Evolutionary conservation across 83 land plant species (phyloP).

Genomic region (Thuja plicata): DNA sequence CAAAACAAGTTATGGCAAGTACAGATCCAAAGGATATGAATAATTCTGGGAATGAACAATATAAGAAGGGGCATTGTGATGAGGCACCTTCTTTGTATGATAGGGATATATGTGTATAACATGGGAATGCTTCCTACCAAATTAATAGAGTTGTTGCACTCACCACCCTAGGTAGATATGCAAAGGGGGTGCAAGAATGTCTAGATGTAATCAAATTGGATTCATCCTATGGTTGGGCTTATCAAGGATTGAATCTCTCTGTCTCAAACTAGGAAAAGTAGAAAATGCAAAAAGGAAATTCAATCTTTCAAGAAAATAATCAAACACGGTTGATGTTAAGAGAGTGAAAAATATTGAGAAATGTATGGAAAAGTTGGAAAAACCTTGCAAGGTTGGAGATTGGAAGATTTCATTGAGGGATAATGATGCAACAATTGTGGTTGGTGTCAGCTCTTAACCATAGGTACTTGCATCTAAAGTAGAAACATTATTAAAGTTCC

Average conservation of each 20-base stretch:
- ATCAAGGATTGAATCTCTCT: no score
- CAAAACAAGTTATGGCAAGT: slow-evolving; percentile 19
- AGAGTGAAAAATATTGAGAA: slow-evolving; percentile 62
- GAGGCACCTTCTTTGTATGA: no score
- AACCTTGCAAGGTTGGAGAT: slow-evolving; percentile 60
- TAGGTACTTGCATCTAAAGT: slow-evolving; percentile 72
- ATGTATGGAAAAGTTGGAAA: slow-evolving; percentile 47
- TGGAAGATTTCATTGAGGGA: slow-evolving; percentile 77
- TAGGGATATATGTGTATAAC: no score
- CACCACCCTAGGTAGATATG: no score
- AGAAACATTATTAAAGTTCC: slow-evolving; percentile 78
- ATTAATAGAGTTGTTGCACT: no score
- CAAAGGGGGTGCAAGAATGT: no score
- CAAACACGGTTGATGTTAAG: slow-evolving; percentile 56
- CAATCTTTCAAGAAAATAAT: slow-evolving; percentile 35
- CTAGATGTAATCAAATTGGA: no score
- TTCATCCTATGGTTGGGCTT: no score
- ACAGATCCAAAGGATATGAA: slow-evolving; percentile 70
- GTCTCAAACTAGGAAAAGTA: slow-evolving; percentile 67
- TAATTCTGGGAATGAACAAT: slow-evolving; percentile 43
- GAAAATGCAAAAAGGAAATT: slow-evolving; percentile 67
- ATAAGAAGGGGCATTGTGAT: no score
- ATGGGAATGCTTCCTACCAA: no score
- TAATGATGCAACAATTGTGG: slow-evolving; percentile 70
- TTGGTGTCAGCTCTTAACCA: slow-evolving; percentile 76